phyloP scores from a whole-genome alignment of 1,139 yeast genomes.

The Debaryomyces singareniensis region DNA sequence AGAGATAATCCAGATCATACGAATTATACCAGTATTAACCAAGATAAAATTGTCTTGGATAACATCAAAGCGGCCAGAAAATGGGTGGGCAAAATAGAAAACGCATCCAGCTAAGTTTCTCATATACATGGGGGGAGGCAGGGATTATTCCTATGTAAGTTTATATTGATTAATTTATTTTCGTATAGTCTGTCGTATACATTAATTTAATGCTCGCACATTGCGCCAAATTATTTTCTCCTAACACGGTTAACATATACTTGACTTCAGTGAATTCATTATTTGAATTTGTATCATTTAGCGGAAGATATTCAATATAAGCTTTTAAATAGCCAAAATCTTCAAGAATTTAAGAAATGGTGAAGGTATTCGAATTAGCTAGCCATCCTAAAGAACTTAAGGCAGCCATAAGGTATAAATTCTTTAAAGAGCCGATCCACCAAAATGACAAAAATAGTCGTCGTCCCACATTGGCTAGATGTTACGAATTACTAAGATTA shows the following conservation, averaged over 20 bases:
- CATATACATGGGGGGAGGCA: slow-evolving; percentile 1
- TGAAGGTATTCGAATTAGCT: slow-evolving; percentile 56
- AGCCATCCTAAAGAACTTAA: slow-evolving; percentile 68
- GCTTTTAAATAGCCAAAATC: too few relatives aligned
- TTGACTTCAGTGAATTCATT: too few relatives aligned
- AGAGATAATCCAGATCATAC: slow-evolving; percentile 24
- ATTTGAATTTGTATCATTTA: too few relatives aligned
- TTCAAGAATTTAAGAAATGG: too few relatives aligned
- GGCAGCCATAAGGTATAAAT: slow-evolving; percentile 58
- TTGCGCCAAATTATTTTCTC: too few relatives aligned
- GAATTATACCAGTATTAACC: slow-evolving; percentile 13
- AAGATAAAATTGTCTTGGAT: slow-evolving; percentile 58
- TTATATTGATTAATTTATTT: too few relatives aligned
- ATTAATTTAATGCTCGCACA: too few relatives aligned
- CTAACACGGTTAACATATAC: too few relatives aligned
- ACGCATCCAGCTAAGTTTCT: slow-evolving; percentile 1
- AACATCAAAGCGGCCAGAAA: slow-evolving; percentile 63
- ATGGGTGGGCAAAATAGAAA: slow-evolving; percentile 59
- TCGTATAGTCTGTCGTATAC: too few relatives aligned
- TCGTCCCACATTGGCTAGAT: slow-evolving; percentile 47
- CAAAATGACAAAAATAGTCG: slow-evolving; percentile 40
- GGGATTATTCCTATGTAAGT: too few relatives aligned
- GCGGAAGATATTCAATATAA: too few relatives aligned
- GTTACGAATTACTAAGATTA: slow-evolving; percentile 58
- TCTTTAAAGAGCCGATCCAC: slow-evolving; percentile 49